Percentiles rank a stretch among this genome's conserved stretches.
These are phyloP conservation scores for Jacaranda mimosifolia DNA, from an alignment of 257 asterid species.

Conservation along the genomic window DNA sequence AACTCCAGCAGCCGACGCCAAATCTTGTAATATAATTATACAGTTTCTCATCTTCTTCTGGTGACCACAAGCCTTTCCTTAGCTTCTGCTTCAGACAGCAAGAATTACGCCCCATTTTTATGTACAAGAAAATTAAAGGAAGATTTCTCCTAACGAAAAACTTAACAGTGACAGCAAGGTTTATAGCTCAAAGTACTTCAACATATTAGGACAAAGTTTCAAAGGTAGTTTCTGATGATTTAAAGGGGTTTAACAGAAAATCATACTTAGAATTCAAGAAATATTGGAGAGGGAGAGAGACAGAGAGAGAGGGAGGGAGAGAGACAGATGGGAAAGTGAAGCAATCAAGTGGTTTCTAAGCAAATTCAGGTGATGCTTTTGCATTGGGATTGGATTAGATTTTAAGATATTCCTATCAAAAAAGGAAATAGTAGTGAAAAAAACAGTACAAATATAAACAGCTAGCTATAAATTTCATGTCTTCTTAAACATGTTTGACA, in stretches of 20 bases:
- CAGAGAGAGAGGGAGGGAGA: constrained; percentile 38
- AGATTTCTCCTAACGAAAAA: constrained; percentile 22
- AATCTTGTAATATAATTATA: constrained; percentile 69
- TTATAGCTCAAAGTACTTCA: constrained; percentile 21
- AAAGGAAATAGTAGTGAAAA: constrained; percentile 32
- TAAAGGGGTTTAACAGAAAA: constrained; percentile 44
- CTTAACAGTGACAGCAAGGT: constrained; percentile 28
- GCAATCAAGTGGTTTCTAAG: constrained; percentile 71
- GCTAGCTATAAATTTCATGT: neutral
- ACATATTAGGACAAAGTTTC: constrained; percentile 10
- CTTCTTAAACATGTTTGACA: constrained; percentile 32
- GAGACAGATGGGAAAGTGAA: constrained; percentile 36
- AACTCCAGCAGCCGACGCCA: constrained; percentile 96
- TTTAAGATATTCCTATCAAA: constrained; percentile 52
- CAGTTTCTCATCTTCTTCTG: constrained; percentile 87
- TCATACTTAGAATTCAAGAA: constrained; percentile 62
- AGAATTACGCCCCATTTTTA: constrained; percentile 72
- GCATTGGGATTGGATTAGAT: constrained; percentile 55
- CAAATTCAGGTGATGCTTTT: constrained; percentile 63
- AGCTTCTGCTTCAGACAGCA: constrained; percentile 71
- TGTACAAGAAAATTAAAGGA: neutral
- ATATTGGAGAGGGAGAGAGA: constrained; percentile 31
- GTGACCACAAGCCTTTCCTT: constrained; percentile 95
- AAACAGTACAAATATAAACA: neutral
- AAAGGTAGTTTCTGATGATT: constrained; percentile 34